Base-by-base conservation (phyloP, 108 stramenopile species). In the Epithemia pelagica region DNA sequence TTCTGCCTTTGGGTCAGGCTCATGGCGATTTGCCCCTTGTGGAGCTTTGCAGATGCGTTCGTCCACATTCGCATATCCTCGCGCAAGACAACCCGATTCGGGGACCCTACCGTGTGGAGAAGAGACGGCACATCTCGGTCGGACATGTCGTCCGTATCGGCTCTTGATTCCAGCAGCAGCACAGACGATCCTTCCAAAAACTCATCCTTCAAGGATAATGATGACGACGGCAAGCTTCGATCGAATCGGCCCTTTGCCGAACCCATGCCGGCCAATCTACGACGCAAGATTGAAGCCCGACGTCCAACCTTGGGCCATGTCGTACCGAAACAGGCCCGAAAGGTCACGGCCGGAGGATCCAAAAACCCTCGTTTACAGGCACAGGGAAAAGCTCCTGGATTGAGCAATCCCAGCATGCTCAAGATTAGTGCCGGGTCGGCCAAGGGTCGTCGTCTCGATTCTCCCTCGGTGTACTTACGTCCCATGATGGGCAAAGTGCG, bases 401-500 rank as follows among this genome's bases (percentile, higher is more conserved):
- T 86, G 67, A 89, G 87, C 64, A 90, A 90, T 67, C 89, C 92
- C 0, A 82, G 81, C 66, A 82, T 76, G 54, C 78, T 96, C 22
- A 77, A 78, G 46, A 91, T 96, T 52, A 66, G 90, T 31, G 94
- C 88, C 52, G 96, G 96, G 1, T 68, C 78, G 0, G 82, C 78
- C 25, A 70, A 79, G 55, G 95, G 95, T 28, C 81, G 91, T 1
- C 76, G 79, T 59, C 69, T 98, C 60, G 89, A 92, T 52, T 91
- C 89, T 23, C 97, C 97, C 0, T 77, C 80, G 54, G 96, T 97
- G n/a, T 95, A 95, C 66, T 74, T 98, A 33, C 84, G 97, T 31
- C 97, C 97, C 56, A 98, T 98, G 97, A 98, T 98, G 97, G 95
- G 94, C 18, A 98, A 97, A 75, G 97, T 98, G 18, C 68, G 85